Percentiles rank a stretch among this genome's conserved stretches.
phyloP scores from a whole-genome alignment of 23 red algal species.

The Cyanidiococcus yangmingshanensis region DNA sequence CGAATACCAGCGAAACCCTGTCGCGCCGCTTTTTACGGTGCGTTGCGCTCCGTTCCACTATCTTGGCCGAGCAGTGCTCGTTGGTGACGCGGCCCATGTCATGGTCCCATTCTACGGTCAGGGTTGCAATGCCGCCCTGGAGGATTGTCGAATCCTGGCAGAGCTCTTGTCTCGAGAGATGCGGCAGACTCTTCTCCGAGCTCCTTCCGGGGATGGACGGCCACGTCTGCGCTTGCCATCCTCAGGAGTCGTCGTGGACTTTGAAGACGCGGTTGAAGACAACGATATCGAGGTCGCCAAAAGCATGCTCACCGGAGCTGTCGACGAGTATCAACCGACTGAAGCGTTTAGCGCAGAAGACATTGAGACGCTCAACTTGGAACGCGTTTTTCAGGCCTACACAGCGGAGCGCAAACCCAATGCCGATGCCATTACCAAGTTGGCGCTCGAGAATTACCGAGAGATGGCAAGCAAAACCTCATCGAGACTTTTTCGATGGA shows the following conservation, averaged over 20 bases:
- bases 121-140: conserved; percentile 91
- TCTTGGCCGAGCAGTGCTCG: conserved; percentile 38
- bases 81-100: conserved; percentile 96
- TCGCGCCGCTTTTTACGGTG: conserved; percentile 57
- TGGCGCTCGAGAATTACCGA: conserved; percentile 77
- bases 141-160: conserved; percentile 57
- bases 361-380: conserved; percentile 13
- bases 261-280: background rate
- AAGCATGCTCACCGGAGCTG: background rate
- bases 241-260: background rate
- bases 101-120: conserved; percentile 99
- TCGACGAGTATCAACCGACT: background rate
- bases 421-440: conserved; percentile 73
- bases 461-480: conserved; percentile 87
- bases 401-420: conserved; percentile 36
- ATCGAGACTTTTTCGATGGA: conserved; percentile 31
- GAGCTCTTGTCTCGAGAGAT: conserved; percentile 36
- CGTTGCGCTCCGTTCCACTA: conserved; percentile 73
- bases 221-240: background rate
- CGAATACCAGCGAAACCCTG: conserved; percentile 50
- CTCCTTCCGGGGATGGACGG: background rate
- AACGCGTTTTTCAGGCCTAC: conserved; percentile 33
- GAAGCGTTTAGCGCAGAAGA: background rate
- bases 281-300: background rate
- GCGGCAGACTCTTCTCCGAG: background rate